Evolutionary conservation across 148 eudicot species (phyloP), one percentile per base, ranked within the genome.

Genomic region (Heliamphora exappendiculata): DNA sequence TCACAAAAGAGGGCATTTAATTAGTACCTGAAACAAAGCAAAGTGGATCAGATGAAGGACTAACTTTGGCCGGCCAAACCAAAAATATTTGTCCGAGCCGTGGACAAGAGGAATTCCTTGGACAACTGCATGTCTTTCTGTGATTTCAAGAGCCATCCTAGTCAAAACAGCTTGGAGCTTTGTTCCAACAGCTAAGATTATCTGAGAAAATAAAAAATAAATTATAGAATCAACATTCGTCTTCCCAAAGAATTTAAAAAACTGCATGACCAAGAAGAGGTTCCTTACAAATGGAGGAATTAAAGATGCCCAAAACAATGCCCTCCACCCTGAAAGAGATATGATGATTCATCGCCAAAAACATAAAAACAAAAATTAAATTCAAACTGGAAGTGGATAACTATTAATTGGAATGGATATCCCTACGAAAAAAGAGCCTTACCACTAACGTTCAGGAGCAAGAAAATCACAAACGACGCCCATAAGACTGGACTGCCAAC

Each of bases 71-170:
- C 81, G 82, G 69, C 88, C 84, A 74, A 94, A 89, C 98, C 98
- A 94, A 68, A 94, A 94, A 70, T 89, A 88, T 55, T 81, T 76
- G 84, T 94, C 92, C 2, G 98, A 94, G 78, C 89, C 96, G 87
- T 89, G 88, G 64, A 94, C 96, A 41, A 92, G 92, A 45, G 98
- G 98, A 41, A 92, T 94, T 19, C 98, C 98, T 82, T 90, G 93
- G 75, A 92, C 85, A n/a, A 94, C 97, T 74, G 92, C 85, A 75
- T 92, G 96, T 60, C 90, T 87, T n/a, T 92, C 92, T 22, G 87
- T 87, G 85, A 90, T 92, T 70, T 94, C 90, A 75, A 92, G 68
- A 36, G 98, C 98, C 98, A 94, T 94, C 67, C 58, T 84, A 60
- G 92, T 87, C 80, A 90, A 76, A 64, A 94, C 83, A 49, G 92